Evolutionary conservation across 164 flowering plant genomes (phyloP), one percentile per base, ranked within the genome.

Genomic region (Berberis vulgaris): DNA sequence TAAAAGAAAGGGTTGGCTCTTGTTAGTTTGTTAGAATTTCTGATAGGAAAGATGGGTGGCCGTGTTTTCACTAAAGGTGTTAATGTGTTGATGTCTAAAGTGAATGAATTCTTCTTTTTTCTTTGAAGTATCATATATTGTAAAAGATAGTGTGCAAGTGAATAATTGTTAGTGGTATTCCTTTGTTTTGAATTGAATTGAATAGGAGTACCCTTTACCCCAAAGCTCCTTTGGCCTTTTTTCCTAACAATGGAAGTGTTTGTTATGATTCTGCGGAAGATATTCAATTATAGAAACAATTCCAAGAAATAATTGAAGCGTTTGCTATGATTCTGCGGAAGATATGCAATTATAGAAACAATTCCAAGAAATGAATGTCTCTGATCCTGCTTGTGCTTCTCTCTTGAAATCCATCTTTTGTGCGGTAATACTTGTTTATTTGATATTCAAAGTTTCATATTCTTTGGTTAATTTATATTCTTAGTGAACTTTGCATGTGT

Each of bases 361-460:
- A 52, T 86, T 83, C 69, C 69, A 75, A 45, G 77, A 76, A 1
- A 82, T 86, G 91, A 84, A 89, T 57, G 78, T 89, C 47, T 80
- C 92, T 62, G 81, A 85, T 74, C 43, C 84, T 49, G 76, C 73
- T 10, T 89, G 98, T 76, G 83, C 88, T 72, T 71, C 93, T 46
- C 74, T 86, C 65, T 60, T 92, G 71, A 86, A 86, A 69, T 83
- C 93, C n/a, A 78, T 89, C 61, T 79, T 87, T 13, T 92, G 98
- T 52, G 80, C 93, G 44, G 95, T 92, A 73, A 78, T 84, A 45
- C 41, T 54, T 47, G 26, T 26, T 26, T 26, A 26, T 26, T 26
- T 26, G 26, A 26, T 26, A 26, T 26, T 26, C 26, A 26, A 26
- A 26, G 26, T 26, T 26, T 26, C 26, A 26, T 26, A 26, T 26